Conservation (phyloP, 2,329 filamentous ascomycete species). For the Polytolypa hystricis region DNA sequence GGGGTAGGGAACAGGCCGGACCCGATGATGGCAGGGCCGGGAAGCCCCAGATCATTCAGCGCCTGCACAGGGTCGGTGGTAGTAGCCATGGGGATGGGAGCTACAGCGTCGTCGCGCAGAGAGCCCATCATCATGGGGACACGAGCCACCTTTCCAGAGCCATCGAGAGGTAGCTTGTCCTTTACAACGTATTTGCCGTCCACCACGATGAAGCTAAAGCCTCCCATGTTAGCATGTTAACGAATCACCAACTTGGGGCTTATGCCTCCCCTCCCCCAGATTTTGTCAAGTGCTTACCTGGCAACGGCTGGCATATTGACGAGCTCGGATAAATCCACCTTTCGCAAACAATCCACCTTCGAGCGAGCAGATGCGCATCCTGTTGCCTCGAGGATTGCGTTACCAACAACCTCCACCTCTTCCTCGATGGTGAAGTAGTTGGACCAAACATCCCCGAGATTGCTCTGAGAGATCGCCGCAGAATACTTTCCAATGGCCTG, state of each 20-base stretch:
- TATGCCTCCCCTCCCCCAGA: not conserved
- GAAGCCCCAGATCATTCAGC: constrained; percentile 33
- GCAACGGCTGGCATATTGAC: constrained; percentile 9
- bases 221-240: too few species aligned
- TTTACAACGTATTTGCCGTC: constrained; percentile 46
- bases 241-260: too few species aligned
- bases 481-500: constrained; percentile 12
- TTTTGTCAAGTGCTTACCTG: constrained; percentile 31
- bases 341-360: constrained; percentile 38
- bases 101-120: constrained; percentile 40
- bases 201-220: constrained; percentile 33
- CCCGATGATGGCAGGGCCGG: constrained; percentile 33
- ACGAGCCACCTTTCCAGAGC: constrained; percentile 36
- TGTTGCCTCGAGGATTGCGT: constrained; percentile 38
- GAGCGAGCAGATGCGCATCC: constrained; percentile 38
- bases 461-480: constrained; percentile 10
- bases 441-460: constrained; percentile 37
- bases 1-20: constrained; percentile 41
- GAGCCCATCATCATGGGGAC: constrained; percentile 46
- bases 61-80: constrained; percentile 32
- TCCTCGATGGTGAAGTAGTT: constrained; percentile 45
- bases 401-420: constrained; percentile 37
- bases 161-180: constrained; percentile 35
- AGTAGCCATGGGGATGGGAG: constrained; percentile 35
- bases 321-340: constrained; percentile 24